Percentiles rank a stretch among this genome's conserved stretches.
Conservation (phyloP, 2,329 filamentous ascomycete species). For the Akanthomyces lecanii region DNA sequence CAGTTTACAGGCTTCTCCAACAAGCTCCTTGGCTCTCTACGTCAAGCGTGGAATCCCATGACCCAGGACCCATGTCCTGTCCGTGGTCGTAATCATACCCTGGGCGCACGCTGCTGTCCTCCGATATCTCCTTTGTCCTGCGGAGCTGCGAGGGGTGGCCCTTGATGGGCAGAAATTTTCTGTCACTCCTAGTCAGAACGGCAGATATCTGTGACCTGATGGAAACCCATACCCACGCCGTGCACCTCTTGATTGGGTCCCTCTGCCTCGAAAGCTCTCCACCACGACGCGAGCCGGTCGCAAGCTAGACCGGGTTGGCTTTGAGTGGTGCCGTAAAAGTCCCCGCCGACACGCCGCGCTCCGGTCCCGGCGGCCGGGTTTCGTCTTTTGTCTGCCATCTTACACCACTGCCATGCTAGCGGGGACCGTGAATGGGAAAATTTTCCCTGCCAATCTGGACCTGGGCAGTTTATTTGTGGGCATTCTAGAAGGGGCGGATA, state of each 20-base stretch:
- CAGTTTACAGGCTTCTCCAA: conserved; percentile 1
- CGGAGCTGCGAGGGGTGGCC: conserved; percentile 3
- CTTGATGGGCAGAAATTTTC: conserved; percentile 11
- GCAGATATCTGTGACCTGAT: conserved; percentile 10
- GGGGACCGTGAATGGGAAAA: background rate
- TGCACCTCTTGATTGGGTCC: conserved; percentile 1
- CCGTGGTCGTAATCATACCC: conserved; percentile 1
- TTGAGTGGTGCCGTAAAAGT: background rate
- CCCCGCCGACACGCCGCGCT: conserved; percentile 1
- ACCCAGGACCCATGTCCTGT: conserved; percentile 7
- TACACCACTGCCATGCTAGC: background rate
- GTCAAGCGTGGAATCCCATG: conserved; percentile 12
- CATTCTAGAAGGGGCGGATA: background rate
- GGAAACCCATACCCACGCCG: conserved; percentile 8
- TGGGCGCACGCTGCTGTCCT: background rate
- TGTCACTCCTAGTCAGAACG: background rate
- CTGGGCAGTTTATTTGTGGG: background rate
- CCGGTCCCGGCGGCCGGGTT: conserved; percentile 12
- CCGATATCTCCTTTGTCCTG: background rate
- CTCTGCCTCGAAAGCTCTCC: background rate
- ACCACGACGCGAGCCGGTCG: background rate
- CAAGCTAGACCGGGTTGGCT: conserved; percentile 3
- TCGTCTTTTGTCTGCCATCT: background rate
- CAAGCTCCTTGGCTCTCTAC: background rate
- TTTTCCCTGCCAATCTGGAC: background rate